These are phyloP conservation scores for Cnidoscolus chayamansa DNA, from an alignment of 441 rosid genomes.

Conservation along the genomic window DNA sequence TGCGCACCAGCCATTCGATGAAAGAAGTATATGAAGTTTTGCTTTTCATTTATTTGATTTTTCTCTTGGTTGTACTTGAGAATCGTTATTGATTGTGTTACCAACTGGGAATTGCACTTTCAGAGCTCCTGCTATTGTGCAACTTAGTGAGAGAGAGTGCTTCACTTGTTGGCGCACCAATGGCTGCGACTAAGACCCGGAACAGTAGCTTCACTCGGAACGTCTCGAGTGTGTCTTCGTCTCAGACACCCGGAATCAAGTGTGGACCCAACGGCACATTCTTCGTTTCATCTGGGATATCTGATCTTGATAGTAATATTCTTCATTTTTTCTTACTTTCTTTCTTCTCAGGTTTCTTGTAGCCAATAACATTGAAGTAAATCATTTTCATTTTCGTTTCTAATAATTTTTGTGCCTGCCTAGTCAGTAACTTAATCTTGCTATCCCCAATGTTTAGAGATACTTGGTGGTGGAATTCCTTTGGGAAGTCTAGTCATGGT, in stretches of 20 bases:
- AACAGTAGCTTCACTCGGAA: slow-evolving; percentile 82
- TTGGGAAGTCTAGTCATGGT: slow-evolving; percentile 86
- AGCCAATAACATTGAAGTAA: background rate
- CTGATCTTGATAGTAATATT: slow-evolving; percentile 79
- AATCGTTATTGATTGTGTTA: background rate
- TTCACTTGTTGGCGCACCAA: slow-evolving; percentile 12
- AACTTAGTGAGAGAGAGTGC: background rate
- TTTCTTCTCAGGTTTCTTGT: background rate
- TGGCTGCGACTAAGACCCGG: slow-evolving; percentile 65
- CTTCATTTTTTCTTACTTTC: background rate
- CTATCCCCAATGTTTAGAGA: slow-evolving; percentile 38
- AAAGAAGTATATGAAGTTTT: slow-evolving; percentile 2
- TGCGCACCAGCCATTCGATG: slow-evolving; percentile 15
- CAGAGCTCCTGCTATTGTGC: background rate
- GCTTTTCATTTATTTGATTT: background rate
- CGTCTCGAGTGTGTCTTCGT: slow-evolving; percentile 34
- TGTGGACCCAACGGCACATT: slow-evolving; percentile 77
- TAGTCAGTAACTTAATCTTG: background rate
- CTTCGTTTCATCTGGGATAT: slow-evolving; percentile 70
- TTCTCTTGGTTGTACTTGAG: background rate
- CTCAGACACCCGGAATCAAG: slow-evolving; percentile 66
- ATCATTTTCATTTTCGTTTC: background rate
- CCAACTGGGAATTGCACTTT: background rate
- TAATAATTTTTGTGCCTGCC: background rate
- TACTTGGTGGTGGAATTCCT: slow-evolving; percentile 80